Base-by-base conservation (phyloP, 805 yeast species). In the Candida railenensis region DNA sequence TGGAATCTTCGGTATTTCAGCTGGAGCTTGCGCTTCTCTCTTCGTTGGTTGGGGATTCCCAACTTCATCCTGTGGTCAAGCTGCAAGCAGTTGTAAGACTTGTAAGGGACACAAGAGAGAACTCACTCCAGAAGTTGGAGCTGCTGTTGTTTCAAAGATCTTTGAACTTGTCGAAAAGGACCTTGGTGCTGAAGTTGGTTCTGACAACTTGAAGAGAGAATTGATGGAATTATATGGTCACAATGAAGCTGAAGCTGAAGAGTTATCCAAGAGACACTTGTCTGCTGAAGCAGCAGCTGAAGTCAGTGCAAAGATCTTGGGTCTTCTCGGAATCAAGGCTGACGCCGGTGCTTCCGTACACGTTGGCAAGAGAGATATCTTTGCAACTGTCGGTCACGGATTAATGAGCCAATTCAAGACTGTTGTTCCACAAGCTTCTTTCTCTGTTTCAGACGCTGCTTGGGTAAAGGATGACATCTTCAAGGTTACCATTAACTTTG, bases 391-490 rank as follows among this genome's bases (percentile, higher is more conserved):
- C 32, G 47, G 49, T 18, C 50, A 51, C 40, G 34, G 37, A 22
- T 43, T 53, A 19, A 32, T 50, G 39, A 36, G 44, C 32, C 22
- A 43, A 16, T 45, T 48, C 43, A 25, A 34, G 22, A 45, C 40
- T 9, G 19, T 45, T 19, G 53, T 50, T 36, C 65, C 65, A 28
- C 48, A 52, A 38, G 66, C 65, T 41, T 59, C 58, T 14, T 52
- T 62, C 46, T 54, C 52, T 9, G 55, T 62, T 18, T 57, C 64
- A 22, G 55, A 60, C 37, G 61, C 56, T 21, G 53, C 50, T 37
- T 48, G 46, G 37, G 54, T 50, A n/a, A 55, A 45, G 22, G 58
- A 53, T 19, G 60, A 51, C 40, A 45, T 44, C 22, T 58, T 43
- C 51, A 51, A 54, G 39, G 56, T 58, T 30, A 58, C 55, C 28